Conservation (phyloP, 2,329 filamentous ascomycete species). For the Xylogone sp. region DNA sequence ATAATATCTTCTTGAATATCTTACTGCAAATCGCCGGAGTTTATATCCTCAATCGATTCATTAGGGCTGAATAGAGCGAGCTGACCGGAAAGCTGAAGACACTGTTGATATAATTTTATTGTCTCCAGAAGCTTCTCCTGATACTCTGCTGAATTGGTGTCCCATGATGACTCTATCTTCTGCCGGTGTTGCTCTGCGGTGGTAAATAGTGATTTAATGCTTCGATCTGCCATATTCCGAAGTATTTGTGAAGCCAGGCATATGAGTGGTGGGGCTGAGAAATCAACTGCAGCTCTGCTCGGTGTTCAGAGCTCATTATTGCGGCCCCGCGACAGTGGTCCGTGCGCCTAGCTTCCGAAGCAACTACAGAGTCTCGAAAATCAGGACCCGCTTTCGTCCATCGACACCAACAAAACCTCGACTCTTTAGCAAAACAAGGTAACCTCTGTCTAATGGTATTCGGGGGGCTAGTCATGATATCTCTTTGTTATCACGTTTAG, state of each 20-base stretch:
- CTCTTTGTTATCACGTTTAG: too few species aligned
- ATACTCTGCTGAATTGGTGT: slow-evolving; percentile 63
- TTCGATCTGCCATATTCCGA: slow-evolving; percentile 41
- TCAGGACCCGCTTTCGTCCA: too few species aligned
- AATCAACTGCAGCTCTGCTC: neutral
- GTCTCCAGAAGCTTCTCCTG: slow-evolving; percentile 63
- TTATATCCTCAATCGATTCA: slow-evolving; percentile 81
- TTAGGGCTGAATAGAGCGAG: slow-evolving; percentile 87
- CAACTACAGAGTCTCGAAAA: too few species aligned
- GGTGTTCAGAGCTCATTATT: too few species aligned
- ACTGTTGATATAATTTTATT: slow-evolving; percentile 70
- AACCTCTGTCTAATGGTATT: too few species aligned
- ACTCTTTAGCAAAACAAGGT: too few species aligned
- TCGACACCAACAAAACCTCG: too few species aligned
- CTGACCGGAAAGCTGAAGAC: slow-evolving; percentile 62
- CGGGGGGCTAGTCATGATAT: too few species aligned
- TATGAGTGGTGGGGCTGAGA: slow-evolving; percentile 1
- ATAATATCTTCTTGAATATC: slow-evolving; percentile 9
- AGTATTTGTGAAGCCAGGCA: slow-evolving; percentile 2
- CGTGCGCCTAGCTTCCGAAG: too few species aligned
- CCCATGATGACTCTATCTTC: slow-evolving; percentile 58
- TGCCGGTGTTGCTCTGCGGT: slow-evolving; percentile 52
- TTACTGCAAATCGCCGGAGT: slow-evolving; percentile 78
- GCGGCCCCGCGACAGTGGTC: too few species aligned
- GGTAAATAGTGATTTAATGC: slow-evolving; percentile 48